These are phyloP conservation scores for Candida rishiriensis DNA, from an alignment of 805 yeast species.

Conservation along the genomic window DNA sequence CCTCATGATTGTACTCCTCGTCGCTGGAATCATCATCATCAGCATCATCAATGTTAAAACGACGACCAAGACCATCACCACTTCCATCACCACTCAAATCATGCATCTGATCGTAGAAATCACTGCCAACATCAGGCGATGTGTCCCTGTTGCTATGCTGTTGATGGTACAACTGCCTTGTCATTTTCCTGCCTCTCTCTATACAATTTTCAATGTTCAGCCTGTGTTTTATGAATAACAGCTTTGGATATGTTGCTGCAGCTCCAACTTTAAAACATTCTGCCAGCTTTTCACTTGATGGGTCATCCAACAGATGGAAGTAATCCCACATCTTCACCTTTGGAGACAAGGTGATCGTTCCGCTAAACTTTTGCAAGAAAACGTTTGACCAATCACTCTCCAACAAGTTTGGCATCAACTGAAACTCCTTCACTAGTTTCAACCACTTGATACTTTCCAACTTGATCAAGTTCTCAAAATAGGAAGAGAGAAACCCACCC, in stretches of 20 bases:
- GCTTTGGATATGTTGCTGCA: slow-evolving; percentile 58
- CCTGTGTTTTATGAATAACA: slow-evolving; percentile 61
- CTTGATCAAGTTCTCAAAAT: slow-evolving; percentile 64
- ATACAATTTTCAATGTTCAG: slow-evolving; percentile 62
- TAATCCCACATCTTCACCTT: slow-evolving; percentile 56
- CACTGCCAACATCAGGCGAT: neutral
- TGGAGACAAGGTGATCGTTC: slow-evolving; percentile 76
- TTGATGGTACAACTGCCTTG: neutral
- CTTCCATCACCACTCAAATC: no score
- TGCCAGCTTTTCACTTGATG: slow-evolving; percentile 52
- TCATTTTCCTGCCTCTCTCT: slow-evolving; percentile 41
- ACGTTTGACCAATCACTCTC: slow-evolving; percentile 80
- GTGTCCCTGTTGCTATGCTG: neutral
- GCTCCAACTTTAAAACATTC: slow-evolving; percentile 60
- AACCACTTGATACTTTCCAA: slow-evolving; percentile 77
- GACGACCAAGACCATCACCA: no score
- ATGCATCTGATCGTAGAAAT: neutral
- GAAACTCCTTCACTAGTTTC: slow-evolving; percentile 58
- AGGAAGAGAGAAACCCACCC: slow-evolving; percentile 75
- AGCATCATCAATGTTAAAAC: no score
- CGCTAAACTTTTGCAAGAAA: slow-evolving; percentile 70
- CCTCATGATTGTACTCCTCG: neutral
- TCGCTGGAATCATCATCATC: neutral
- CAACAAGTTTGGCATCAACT: slow-evolving; percentile 60
- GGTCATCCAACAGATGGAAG: slow-evolving; percentile 62